Base-by-base conservation (phyloP, 2,329 filamentous ascomycete genomes). In the Didymella lethalis region DNA sequence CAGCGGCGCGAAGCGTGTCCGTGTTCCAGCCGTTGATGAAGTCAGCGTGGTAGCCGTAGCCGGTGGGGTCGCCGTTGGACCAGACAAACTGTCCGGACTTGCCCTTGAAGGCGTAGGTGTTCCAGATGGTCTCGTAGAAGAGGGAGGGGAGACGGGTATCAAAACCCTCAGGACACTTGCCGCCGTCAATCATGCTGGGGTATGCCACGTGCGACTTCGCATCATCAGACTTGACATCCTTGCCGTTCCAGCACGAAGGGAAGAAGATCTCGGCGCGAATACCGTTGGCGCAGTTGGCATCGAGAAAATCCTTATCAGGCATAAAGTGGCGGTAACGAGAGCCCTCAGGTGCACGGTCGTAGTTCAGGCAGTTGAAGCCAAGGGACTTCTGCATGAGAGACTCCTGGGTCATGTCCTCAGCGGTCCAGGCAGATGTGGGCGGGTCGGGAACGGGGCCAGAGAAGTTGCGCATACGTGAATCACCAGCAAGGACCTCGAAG, bases 321-420 rank as follows among this genome's bases (percentile, higher is more conserved):
- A 97, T 71, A 74, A 86, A 88, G 77, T 97, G 93, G 65, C 93
- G 92, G 77, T 87, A 90, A 34, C 96, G 84, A 14, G 93, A 90
- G 1, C 85, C 84, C 76, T 97, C 93, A 2, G 90, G 81, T 0
- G 77, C 57, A 18, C 68, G 69, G 25, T 78, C 81, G 74, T 97
- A 97, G 85, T 98, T 89, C 61, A 99, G 80, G 79, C 95, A 98
- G 83, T 98, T 98, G 85, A 97, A 97, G 3, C 95, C 94, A 28
- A 97, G 69, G 10, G 93, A 92, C 62, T 93, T 92, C 81, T 96
- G 90, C 49, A 80, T 81, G 36, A 97, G 85, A 51, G 88, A 85
- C 16, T 78, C 76, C 80, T 96, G 93, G 11, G 88, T 90, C 69
- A 86, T 84, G 59, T 89, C 85, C 5, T 87, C 80, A 3, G 54